Conservation (phyloP, 1,284 basidiomycete species). For the Bjerkandera adusta region DNA sequence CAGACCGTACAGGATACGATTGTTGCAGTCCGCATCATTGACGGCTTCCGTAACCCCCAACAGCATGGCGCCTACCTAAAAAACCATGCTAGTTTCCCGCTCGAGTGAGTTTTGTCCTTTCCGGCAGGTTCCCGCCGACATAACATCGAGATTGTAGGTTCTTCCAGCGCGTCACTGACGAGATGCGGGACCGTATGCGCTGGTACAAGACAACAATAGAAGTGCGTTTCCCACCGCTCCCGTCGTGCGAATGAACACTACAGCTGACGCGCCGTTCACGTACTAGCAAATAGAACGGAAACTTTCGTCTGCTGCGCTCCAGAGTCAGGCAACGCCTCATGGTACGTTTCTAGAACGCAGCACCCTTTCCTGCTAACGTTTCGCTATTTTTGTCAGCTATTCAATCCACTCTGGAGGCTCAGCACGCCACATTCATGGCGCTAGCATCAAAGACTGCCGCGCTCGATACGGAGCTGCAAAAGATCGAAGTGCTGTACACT, state of each 20-base stretch:
- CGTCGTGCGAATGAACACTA: constrained; percentile 6
- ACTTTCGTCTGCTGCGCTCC: constrained; percentile 60
- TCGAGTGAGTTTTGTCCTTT: constrained; percentile 53
- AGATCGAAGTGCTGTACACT: constrained; percentile 63
- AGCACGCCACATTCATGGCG: constrained; percentile 70
- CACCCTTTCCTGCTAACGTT: background rate
- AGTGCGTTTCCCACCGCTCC: constrained; percentile 36
- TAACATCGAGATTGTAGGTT: constrained; percentile 42
- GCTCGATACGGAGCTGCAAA: constrained; percentile 67
- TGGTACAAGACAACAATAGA: constrained; percentile 82
- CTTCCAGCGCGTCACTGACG: constrained; percentile 68
- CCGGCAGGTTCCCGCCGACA: background rate
- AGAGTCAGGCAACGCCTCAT: constrained; percentile 71
- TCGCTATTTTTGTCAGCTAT: constrained; percentile 45
- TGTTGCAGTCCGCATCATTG: constrained; percentile 67
- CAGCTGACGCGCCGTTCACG: background rate
- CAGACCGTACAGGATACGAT: constrained; percentile 78
- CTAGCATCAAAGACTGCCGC: constrained; percentile 71
- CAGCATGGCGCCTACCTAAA: constrained; percentile 66
- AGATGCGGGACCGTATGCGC: constrained; percentile 67
- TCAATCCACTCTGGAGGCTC: constrained; percentile 68
- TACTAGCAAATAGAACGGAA: constrained; percentile 80
- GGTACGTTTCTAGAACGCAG: constrained; percentile 36
- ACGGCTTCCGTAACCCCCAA: constrained; percentile 72
- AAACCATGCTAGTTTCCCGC: constrained; percentile 76